Evolutionary conservation across 306 rosid species (phyloP).

Genomic region (Cotoneaster glaucophyllus): DNA sequence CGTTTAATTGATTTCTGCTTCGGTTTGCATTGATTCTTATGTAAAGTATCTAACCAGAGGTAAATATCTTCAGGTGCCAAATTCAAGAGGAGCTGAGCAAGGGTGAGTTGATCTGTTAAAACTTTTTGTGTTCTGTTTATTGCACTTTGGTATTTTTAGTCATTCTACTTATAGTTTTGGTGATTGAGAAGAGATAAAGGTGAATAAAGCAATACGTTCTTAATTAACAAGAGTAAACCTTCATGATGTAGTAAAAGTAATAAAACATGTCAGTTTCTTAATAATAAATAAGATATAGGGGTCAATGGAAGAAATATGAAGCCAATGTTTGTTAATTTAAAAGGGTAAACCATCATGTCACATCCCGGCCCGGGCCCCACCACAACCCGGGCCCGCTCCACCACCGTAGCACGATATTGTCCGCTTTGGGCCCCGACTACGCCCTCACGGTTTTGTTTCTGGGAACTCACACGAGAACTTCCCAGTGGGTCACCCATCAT

Average conservation of each 20-base stretch:
- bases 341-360: background rate
- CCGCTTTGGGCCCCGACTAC: no score
- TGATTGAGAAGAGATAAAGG: background rate
- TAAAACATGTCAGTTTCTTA: background rate
- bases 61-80: slow-evolving; percentile 43
- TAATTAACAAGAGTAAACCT: background rate
- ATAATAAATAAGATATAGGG: background rate
- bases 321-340: background rate
- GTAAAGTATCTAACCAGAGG: slow-evolving; percentile 20
- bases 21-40: slow-evolving; percentile 21
- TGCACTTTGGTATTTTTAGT: background rate
- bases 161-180: background rate
- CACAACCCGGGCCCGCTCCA: no score
- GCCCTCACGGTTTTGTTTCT: no score
- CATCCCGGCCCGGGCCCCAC: no score
- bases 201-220: background rate
- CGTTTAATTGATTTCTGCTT: background rate
- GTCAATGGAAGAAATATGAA: background rate
- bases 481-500: no score
- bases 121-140: background rate
- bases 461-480: no score
- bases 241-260: background rate
- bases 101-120: slow-evolving; percentile 42
- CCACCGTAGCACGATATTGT: no score
- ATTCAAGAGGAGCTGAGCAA: slow-evolving; percentile 42